Evolutionary conservation across 805 yeast species (phyloP), one percentile per base, ranked within the genome.

Genomic region (Barnettozyma pratensis): DNA sequence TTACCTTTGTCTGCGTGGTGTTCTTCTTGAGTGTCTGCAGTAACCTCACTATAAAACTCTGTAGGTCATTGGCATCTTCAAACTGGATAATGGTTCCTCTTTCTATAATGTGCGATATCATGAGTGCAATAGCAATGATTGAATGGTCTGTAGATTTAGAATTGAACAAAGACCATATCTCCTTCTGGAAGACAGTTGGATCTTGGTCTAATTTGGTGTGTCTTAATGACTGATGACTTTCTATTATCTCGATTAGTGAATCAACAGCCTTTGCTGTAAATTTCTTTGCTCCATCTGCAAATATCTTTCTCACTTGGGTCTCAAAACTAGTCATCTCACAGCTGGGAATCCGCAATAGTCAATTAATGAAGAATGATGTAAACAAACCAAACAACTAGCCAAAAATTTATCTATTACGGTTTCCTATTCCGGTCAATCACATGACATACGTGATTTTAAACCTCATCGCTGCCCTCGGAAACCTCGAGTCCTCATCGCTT

Each of bases 11-110:
- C 6, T 43, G 6, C 1, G 55, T 39, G 26, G 47, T 44, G 6
- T 43, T 44, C 30, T 52, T 49, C 28, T 54, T 49, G 27, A 45
- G 46, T 28, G 55, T 41, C 44, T 58, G 63, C 7, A 53, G 38
- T 25, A 55, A 19, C 28, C 63, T 44, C 8, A 52, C 35, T 4
- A 56, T 9, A 4, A 54, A 41, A 7, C 14, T 28, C 27, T 45
- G 52, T 1, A 56, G 26, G 12, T 42, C 38, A 1, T 45, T 56
- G 6, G 27, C 7, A 7, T 42, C 48, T 6, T 45, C 41, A 25
- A 45, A 44, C 6, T 14, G 14, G 6, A 54, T 32, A 12, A 38
- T 11, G 7, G 19, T 14, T 2, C 35, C 47, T 2, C 46, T 36
- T 10, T 39, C 28, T 30, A 29, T 5, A 32, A 35, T 12, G 7